Evolutionary conservation across 768 basidiomycete genomes (phyloP), one percentile per base, ranked within the genome.

Genomic region (Boletus sp.): DNA sequence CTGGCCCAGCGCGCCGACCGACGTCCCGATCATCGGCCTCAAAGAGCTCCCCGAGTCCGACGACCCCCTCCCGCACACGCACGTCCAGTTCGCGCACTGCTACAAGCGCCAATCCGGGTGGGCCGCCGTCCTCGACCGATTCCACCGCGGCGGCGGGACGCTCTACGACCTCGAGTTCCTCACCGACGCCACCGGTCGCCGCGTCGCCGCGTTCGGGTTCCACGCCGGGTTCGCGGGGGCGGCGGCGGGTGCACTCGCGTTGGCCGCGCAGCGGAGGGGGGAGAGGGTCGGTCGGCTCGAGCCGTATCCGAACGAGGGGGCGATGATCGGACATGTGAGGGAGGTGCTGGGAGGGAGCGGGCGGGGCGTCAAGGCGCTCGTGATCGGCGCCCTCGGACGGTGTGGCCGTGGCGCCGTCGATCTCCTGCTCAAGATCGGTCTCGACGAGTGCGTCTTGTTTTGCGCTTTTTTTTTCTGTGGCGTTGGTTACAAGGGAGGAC

Each of bases 211-310:
- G 0, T 99, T 99, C 67, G 97, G 97, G 7, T 99, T 89, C 77
- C 92, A 98, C 71, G 97, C 97, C 12, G 97, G 97, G 5, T 99
- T 98, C 66, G 94, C 96, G n/a, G 97, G 97, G 15, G 93, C 94
- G 10, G 96, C 94, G 6, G 94, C 91, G 0, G 89, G 91, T 20
- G 91, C 90, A 8, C 81, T 98, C 29, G 93, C 92, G 3, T 71
- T 86, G 35, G 90, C 88, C 2, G 80, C 89, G 20, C 82, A 88
- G 51, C 78, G 80, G 60, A 76, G 80, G 46, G 86, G 84, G 2
- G 71, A 82, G 64, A 73, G 73, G 5, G 76, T 96, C 32, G 91
- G 89, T 5, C 75, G 71, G 29, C 75, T 98, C 60, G 80, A 87
- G 60, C 92, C 97, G 5, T 99, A 88, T 66, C 76, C 76, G 54